Evolutionary conservation across 768 basidiomycete genomes (phyloP).

Genomic region (Tephrocybe sp.): DNA sequence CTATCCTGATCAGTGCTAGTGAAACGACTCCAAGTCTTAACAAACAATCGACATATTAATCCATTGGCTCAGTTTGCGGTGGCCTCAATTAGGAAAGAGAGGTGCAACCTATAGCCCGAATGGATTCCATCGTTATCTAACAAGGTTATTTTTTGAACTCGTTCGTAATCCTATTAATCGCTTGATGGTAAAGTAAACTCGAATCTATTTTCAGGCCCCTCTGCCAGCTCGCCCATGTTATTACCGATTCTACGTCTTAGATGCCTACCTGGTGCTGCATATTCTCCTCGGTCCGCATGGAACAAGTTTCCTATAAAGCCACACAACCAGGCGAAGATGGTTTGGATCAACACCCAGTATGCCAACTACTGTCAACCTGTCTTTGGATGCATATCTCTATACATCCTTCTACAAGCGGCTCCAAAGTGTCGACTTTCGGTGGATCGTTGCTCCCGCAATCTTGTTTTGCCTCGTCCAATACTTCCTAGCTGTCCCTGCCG

Average conservation of each 20-base stretch:
- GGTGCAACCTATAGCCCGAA: neutral
- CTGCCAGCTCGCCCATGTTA: neutral
- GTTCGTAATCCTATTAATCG: neutral
- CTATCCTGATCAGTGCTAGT: too few species aligned
- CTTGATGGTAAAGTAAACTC: neutral
- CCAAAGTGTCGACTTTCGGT: constrained; percentile 3
- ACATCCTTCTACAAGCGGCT: constrained; percentile 2
- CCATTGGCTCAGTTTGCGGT: too few species aligned
- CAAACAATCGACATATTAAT: too few species aligned
- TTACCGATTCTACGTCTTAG: neutral
- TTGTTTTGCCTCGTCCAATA: constrained; percentile 11
- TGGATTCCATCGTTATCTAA: neutral
- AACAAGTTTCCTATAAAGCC: neutral
- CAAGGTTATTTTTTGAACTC: neutral
- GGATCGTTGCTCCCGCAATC: neutral
- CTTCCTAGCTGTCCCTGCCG: constrained; percentile 23
- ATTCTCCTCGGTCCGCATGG: constrained; percentile 7
- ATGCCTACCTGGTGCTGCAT: neutral
- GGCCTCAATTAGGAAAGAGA: too few species aligned
- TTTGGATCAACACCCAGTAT: neutral
- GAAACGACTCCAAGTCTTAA: too few species aligned
- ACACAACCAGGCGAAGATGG: too few species aligned
- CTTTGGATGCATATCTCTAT: constrained; percentile 7
- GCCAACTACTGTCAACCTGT: neutral
- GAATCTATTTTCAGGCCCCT: neutral